Base-by-base conservation (phyloP, 768 basidiomycete species). In the Xerocomus spinulosus region DNA sequence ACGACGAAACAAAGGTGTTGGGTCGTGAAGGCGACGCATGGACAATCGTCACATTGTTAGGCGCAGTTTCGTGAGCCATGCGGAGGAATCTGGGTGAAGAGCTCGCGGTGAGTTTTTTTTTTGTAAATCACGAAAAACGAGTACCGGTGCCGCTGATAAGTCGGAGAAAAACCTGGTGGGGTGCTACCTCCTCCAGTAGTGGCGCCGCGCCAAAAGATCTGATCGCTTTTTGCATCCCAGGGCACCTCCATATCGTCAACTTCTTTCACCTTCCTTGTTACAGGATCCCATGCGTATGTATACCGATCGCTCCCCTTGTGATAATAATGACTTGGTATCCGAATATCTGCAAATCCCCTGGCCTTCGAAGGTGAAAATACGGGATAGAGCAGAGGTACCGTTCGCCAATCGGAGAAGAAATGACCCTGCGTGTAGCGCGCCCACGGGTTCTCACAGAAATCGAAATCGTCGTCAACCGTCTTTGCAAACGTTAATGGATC, bases 351-450 rank as follows among this genome's bases (percentile, higher is more conserved):
- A 63, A 86, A 97, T 0, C 95, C 92, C 32, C 73, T 72, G 0
- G 86, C 83, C 59, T 87, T 92, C 0, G 92, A 89, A 3, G 95
- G 93, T 2, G 92, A 93, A 68, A 99, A 88, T 23, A 99, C 80
- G 9, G 96, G 96, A 66, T 90, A 94, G 17, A 95, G 74, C 2
- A 80, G 79, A 10, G 87, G 80, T 49, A 96, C 83, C 0, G 86
- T 87, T n/a, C 94, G 75, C 89, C 92, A 96, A 67, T 99, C 95
- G 13, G 90, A 91, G 78, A 96, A 98, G 68, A 96, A 97, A 68
- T 92, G 92, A 9, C 93, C 93, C 62, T 98, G 96, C 26, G 78
- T 77, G 60, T 87, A 83, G 55, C 86, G 92, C n/a, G 87, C 83
- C 70, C 89, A 86, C 0, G 95, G 92, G 28, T 80, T 72, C 26